Base-by-base conservation (phyloP, 1,284 basidiomycete genomes). In the Naganishia cerealis region DNA sequence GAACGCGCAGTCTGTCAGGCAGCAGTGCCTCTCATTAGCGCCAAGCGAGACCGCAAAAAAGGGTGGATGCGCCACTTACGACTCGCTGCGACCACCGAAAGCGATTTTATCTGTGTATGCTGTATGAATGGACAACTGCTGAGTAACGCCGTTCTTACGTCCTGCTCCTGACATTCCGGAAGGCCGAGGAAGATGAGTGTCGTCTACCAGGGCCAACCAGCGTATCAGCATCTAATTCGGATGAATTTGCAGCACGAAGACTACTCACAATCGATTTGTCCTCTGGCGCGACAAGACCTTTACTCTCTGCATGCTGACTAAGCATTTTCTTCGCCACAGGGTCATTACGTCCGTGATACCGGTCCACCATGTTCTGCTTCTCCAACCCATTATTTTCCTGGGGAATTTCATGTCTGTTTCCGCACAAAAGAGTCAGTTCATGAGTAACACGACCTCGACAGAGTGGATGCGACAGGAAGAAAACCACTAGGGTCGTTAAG, bases 301-400 rank as follows among this genome's bases (percentile, higher is more conserved):
- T 87, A 18, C 79, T 84, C 57, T 88, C 86, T 0, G 92, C 91
- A 78, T 91, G 85, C 21, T 81, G 84, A 2, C 85, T 80, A 76
- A 97, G 77, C 53, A 98, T 94, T 80, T 92, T 94, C 69, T 86
- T 86, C 5, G 94, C 95, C 0, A 96, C 92, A 7, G 93, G 91
- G 75, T 98, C 93, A 73, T 91, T 91, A 33, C 83, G 83, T 9
- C 94, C 94, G 79, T 96, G 88, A 79, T 93, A 97, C 67, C 94
- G 85, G 81, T 97, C 94, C 76, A 90, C 87, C 65, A 97, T 88
- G 75, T 91, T 95, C 81, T 98, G 93, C 76, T 92, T 88, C n/a
- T 89, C 86, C 57, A 94, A 79, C 55, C 88, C 90, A 15, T 33
- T 33, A 71, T 89, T 90, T 71, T 92, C 87, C 33, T 86, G 85